Conservation (phyloP, 257 asterid species). For the Fraxinus pennsylvanica region DNA sequence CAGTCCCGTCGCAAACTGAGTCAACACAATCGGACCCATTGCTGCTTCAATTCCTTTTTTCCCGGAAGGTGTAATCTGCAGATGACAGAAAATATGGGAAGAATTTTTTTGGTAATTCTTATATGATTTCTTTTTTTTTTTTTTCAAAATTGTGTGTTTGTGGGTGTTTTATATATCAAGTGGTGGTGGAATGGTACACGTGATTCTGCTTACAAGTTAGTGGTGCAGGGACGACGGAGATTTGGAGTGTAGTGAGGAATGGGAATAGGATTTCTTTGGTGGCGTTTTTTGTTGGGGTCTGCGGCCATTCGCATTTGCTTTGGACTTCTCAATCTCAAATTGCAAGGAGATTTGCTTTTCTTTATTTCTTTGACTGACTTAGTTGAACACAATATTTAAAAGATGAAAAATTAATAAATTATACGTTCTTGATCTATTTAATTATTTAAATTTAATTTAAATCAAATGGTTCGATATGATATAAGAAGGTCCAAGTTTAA, state of each 20-base stretch:
- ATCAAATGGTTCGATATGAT: too few relatives aligned
- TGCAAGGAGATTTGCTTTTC: too few relatives aligned
- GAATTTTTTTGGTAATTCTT: not conserved
- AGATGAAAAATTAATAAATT: too few relatives aligned
- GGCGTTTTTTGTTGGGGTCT: not conserved
- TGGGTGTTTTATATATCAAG: not conserved
- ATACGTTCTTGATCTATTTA: too few relatives aligned
- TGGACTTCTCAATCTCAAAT: too few relatives aligned
- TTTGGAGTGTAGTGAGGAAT: not conserved
- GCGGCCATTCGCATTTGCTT: not conserved
- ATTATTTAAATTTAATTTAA: too few relatives aligned
- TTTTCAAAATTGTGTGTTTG: not conserved
- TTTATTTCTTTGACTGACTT: too few relatives aligned
- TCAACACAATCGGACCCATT: constrained; percentile 35
- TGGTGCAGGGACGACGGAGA: not conserved
- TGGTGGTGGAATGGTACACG: not conserved
- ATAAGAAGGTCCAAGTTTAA: too few relatives aligned
- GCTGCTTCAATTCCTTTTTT: not conserved
- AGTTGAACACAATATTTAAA: too few relatives aligned
- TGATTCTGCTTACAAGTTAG: not conserved
- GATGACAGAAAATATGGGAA: not conserved
- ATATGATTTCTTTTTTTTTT: not conserved
- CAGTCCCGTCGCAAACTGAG: constrained; percentile 59
- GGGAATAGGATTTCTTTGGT: constrained; percentile 5
- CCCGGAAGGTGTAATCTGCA: not conserved